Conservation (phyloP, 2,329 filamentous ascomycete species). For the Penicillium corylophilum region DNA sequence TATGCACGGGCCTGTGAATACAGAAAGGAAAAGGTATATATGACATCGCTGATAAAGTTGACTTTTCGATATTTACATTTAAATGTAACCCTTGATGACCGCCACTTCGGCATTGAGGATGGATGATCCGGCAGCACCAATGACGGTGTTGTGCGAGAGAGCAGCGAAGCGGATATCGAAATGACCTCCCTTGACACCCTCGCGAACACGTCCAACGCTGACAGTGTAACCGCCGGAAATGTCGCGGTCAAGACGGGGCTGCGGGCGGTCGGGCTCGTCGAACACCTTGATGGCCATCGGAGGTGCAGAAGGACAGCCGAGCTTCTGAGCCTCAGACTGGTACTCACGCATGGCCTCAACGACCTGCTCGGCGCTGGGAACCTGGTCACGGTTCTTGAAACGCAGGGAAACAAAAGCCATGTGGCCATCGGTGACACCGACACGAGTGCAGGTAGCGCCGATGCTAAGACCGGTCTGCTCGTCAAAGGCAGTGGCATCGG, state of each 20-base stretch:
- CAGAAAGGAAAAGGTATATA: constrained; percentile 1
- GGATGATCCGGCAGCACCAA: constrained; percentile 92
- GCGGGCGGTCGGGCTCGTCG: constrained; percentile 85
- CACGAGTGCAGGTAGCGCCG: constrained; percentile 86
- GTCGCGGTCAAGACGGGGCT: constrained; percentile 86
- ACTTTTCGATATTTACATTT: constrained; percentile 28
- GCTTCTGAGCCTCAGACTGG: constrained; percentile 72
- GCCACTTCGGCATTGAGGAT: constrained; percentile 94
- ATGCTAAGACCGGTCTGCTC: constrained; percentile 74
- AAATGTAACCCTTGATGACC: constrained; percentile 82
- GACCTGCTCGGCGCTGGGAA: constrained; percentile 73
- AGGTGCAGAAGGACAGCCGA: constrained; percentile 87
- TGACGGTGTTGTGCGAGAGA: constrained; percentile 86
- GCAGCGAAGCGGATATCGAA: constrained; percentile 96
- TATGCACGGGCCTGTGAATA: background rate
- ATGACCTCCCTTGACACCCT: constrained; percentile 76
- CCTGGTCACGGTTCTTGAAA: constrained; percentile 68
- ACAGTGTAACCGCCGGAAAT: constrained; percentile 84
- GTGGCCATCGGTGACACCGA: constrained; percentile 93
- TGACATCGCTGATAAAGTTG: constrained; percentile 19
- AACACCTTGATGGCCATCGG: constrained; percentile 79
- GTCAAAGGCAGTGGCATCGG: constrained; percentile 69
- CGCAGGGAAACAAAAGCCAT: constrained; percentile 88
- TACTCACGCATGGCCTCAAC: constrained; percentile 78
- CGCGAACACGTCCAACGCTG: constrained; percentile 80